Base-by-base conservation (phyloP, 257 asterid genomes). In the Forsythia suspensa region DNA sequence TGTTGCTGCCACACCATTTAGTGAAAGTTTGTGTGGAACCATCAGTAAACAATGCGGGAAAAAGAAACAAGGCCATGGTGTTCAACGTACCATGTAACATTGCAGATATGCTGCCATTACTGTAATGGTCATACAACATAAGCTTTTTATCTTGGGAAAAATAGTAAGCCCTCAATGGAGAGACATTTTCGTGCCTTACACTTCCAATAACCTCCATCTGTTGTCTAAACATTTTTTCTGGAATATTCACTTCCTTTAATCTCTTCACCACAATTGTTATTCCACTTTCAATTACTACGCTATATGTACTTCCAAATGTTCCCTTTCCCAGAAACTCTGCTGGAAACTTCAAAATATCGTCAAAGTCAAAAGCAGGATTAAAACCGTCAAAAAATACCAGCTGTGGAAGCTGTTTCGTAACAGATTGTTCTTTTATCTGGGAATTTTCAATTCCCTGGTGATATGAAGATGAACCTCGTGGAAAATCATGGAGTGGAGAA, bases 311-410 rank as follows among this genome's bases (percentile, higher is more conserved):
- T 42, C 85, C 85, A n/a, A 77, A 77, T 36, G 75, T 77, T 21
- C 85, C 85, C 46, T 82, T 77, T 43, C 85, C 85, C 39, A 73
- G 78, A 40, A 73, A 40, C 70, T 73, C 85, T 1, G 82, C 73
- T 6, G 82, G 68, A 20, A 82, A 78, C 29, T 73, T 46, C 13
- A 77, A 52, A 34, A 77, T 37, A 72, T 77, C 82, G 44, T 77
- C 85, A 21, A 82, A n/a, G 59, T 77, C 79, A 70, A 77, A 77
- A 44, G 6, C 46, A n/a, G 46, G 69, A 24, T 34, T 36, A 57
- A 72, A 73, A 3, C 79, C 70, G 29, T 73, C 29, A 43, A 73
- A 72, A 51, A 73, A 65, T 9, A 68, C 61, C 66, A 65, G 36
- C 39, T 34, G 34, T 41, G 40, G 69, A 24, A 24, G 18, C 15